phyloP scores from a whole-genome alignment of 768 basidiomycete species.

The Guyanaporus albipodus region DNA sequence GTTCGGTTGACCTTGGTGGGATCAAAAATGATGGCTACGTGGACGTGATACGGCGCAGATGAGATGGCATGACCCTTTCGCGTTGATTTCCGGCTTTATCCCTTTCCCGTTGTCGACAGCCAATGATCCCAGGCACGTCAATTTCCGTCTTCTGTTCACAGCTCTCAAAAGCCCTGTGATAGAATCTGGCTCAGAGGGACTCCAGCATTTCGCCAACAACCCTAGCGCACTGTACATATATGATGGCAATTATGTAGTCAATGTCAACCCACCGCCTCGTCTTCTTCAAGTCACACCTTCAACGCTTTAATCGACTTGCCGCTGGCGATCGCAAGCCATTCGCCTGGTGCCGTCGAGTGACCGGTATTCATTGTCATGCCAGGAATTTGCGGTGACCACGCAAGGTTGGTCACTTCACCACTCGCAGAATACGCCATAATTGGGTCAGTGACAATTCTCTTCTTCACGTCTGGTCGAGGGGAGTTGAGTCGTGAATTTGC shows the following conservation, averaged over 20 bases:
- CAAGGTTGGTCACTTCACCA: constrained; percentile 76
- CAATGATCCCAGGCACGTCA: too few relatives aligned
- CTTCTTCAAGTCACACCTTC: constrained; percentile 58
- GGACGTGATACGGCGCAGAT: not conserved
- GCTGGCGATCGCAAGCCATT: constrained; percentile 83
- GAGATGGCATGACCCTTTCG: not conserved
- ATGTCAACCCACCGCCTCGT: not conserved
- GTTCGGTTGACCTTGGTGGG: not conserved
- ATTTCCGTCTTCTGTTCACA: too few relatives aligned
- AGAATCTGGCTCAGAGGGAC: too few relatives aligned
- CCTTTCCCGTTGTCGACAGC: too few relatives aligned
- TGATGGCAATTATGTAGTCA: not conserved
- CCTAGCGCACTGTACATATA: not conserved
- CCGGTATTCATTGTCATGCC: constrained; percentile 74
- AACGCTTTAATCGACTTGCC: constrained; percentile 80
- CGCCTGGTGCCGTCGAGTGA: constrained; percentile 68
- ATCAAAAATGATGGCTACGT: not conserved
- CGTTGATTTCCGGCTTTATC: too few relatives aligned
- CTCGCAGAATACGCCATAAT: constrained; percentile 80
- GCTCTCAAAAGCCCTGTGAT: too few relatives aligned
- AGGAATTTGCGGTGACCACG: constrained; percentile 85
- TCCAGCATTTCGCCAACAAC: not conserved
- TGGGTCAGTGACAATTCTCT: constrained; percentile 68
- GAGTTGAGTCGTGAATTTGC: constrained; percentile 73
- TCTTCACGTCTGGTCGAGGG: constrained; percentile 78